Conservation (phyloP, 257 asterid genomes). For the Nicotiana undulata region DNA sequence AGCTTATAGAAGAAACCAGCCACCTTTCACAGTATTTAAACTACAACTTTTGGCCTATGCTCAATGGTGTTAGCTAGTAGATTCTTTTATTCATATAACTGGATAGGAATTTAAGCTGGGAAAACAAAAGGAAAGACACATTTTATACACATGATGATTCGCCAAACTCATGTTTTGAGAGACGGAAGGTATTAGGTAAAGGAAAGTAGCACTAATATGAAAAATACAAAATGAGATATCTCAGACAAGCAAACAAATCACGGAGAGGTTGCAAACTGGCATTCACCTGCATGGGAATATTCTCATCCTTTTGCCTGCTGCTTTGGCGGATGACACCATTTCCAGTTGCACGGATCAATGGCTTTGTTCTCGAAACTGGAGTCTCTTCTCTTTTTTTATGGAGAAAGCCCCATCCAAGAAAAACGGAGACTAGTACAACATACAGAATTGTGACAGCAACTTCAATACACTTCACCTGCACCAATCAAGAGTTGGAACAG, state of each 20-base stretch:
- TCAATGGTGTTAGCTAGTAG: neutral
- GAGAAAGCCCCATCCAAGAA: conserved; percentile 92
- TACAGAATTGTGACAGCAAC: conserved; percentile 67
- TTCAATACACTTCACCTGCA: conserved; percentile 96
- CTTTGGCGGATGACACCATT: conserved; percentile 63
- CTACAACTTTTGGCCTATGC: neutral
- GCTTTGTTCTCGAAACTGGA: conserved; percentile 55
- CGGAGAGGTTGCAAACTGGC: neutral
- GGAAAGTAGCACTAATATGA: neutral
- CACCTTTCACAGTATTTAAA: neutral
- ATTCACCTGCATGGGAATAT: conserved; percentile 86
- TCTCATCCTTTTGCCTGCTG: conserved; percentile 77
- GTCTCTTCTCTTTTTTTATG: conserved; percentile 50
- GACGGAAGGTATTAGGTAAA: neutral
- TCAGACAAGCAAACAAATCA: neutral
- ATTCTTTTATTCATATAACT: neutral
- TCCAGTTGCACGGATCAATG: conserved; percentile 59
- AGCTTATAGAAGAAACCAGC: neutral
- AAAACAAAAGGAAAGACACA: neutral
- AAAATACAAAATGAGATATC: neutral
- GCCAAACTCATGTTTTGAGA: neutral
- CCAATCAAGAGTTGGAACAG: conserved; percentile 10
- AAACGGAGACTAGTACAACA: conserved; percentile 54
- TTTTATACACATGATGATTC: neutral
- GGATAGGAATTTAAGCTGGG: neutral